Conservation (phyloP, 306 rosid genomes). For the Datisca glomerata region DNA sequence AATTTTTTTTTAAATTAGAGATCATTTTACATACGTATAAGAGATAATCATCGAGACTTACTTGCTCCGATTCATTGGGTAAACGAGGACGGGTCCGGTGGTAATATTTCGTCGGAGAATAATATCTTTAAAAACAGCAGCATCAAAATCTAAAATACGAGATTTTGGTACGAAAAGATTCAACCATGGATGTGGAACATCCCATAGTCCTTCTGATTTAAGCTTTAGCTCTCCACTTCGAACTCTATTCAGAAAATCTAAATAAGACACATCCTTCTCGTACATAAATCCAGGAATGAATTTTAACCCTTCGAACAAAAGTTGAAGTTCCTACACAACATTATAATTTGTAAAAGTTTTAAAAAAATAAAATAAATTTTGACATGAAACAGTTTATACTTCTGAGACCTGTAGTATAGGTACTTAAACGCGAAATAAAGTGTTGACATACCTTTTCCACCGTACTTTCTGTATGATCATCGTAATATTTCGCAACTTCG, state of each 20-base stretch:
- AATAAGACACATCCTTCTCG: slow-evolving; percentile 48
- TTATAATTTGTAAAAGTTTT: background rate
- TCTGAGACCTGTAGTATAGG: too few relatives aligned
- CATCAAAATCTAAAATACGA: slow-evolving; percentile 41
- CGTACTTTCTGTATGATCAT: slow-evolving; percentile 19
- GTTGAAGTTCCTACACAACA: slow-evolving; percentile 34
- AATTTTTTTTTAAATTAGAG: background rate
- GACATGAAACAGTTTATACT: background rate
- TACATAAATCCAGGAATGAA: slow-evolving; percentile 48
- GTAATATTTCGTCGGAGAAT: slow-evolving; percentile 54
- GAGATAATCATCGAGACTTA: slow-evolving; percentile 13
- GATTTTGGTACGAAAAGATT: slow-evolving; percentile 70
- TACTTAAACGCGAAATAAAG: too few relatives aligned
- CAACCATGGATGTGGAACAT: slow-evolving; percentile 92
- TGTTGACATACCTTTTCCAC: slow-evolving; percentile 37
- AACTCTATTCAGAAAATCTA: slow-evolving; percentile 70
- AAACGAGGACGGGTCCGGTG: slow-evolving; percentile 53
- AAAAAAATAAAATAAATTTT: background rate
- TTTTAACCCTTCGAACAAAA: slow-evolving; percentile 33
- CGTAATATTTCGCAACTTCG: slow-evolving; percentile 63
- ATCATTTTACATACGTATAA: background rate
- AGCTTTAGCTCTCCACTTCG: slow-evolving; percentile 63
- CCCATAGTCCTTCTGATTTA: slow-evolving; percentile 72
- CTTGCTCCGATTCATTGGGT: slow-evolving; percentile 82
- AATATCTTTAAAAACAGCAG: slow-evolving; percentile 47